These are phyloP conservation scores for Suillus cothurnatus DNA, from an alignment of 768 basidiomycete species.

Conservation along the genomic window DNA sequence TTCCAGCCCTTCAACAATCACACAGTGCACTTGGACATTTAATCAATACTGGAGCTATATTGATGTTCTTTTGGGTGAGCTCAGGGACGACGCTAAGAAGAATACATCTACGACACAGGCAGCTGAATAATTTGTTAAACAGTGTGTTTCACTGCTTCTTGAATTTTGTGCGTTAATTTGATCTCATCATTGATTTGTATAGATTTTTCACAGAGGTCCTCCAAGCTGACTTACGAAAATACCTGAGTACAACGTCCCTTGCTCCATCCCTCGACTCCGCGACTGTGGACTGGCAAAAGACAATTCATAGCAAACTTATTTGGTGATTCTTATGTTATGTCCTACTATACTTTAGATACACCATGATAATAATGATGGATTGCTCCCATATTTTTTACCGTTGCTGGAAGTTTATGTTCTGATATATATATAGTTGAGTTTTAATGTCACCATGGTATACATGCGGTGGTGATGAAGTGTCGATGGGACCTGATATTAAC, in stretches of 20 bases:
- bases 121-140: neutral
- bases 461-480: too few relatives aligned
- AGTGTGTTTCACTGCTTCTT: conserved; percentile 4
- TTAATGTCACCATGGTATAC: neutral
- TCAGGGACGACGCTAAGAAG: conserved; percentile 8
- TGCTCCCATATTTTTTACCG: neutral
- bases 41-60: conserved; percentile 9
- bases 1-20: neutral
- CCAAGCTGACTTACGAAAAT: conserved; percentile 8
- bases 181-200: conserved; percentile 1
- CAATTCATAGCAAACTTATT: conserved; percentile 9
- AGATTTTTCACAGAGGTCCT: conserved; percentile 9
- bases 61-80: neutral
- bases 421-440: neutral
- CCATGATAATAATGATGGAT: neutral
- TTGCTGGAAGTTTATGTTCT: neutral
- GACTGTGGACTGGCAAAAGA: conserved; percentile 10
- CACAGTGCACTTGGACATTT: conserved; percentile 1
- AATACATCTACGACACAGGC: neutral
- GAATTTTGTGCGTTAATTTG: neutral
- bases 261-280: conserved; percentile 6
- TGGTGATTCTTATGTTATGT: conserved; percentile 1
- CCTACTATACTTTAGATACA: neutral
- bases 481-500: too few relatives aligned
- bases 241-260: neutral